Evolutionary conservation across 169 alveolate genomes (phyloP).

Genomic region (Neospora caninum): DNA sequence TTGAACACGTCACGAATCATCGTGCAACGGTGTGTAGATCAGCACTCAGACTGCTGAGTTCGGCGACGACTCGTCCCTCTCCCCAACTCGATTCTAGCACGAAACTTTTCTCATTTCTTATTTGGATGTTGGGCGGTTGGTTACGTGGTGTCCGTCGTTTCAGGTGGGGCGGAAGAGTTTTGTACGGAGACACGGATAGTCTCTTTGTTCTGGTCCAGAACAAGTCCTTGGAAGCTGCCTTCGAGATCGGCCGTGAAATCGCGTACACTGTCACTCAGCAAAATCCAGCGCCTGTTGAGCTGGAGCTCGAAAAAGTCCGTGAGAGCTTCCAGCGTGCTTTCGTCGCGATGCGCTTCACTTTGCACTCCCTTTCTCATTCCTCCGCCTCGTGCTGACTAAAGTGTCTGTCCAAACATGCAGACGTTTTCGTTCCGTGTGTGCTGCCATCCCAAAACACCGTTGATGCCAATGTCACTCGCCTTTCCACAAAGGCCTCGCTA

Average conservation of each 20-base stretch:
- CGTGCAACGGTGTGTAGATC: too few relatives aligned
- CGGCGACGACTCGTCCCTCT: too few relatives aligned
- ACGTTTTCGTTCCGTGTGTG: too few relatives aligned
- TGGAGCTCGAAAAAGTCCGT: slow-evolving; percentile 70
- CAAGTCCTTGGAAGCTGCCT: slow-evolving; percentile 70
- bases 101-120: too few relatives aligned
- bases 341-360: background rate
- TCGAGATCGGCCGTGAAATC: slow-evolving; percentile 68
- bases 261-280: slow-evolving; percentile 61
- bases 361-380: background rate
- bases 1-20: too few relatives aligned
- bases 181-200: slow-evolving; percentile 99
- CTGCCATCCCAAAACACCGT: too few relatives aligned
- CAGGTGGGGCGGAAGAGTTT: slow-evolving; percentile 84
- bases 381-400: background rate
- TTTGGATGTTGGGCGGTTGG: too few relatives aligned
- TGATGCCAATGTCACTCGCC: too few relatives aligned
- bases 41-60: too few relatives aligned
- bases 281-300: slow-evolving; percentile 71
- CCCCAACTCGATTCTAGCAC: too few relatives aligned
- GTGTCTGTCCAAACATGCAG: background rate
- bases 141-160: background rate
- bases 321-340: background rate
- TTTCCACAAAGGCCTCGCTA: too few relatives aligned
- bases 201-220: slow-evolving; percentile 88